A percentile compares a stretch with the other conserved stretches of the same genome.
Evolutionary conservation across 2,329 filamentous ascomycete species (phyloP).

Genomic region (Fusarium tupiense): DNA sequence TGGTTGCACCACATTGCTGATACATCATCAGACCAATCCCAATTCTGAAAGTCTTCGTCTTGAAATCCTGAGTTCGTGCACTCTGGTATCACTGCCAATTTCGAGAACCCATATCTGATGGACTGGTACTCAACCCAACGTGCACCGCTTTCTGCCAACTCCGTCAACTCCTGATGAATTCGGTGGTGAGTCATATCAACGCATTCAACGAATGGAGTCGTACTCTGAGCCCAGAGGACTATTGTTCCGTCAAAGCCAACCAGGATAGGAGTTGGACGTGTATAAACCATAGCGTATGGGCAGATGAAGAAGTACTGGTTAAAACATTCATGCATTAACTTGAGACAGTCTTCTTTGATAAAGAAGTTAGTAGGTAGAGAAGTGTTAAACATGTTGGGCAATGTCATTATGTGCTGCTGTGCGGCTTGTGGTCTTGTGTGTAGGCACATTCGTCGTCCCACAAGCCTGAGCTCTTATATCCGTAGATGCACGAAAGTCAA

Average conservation of each 20-base stretch:
- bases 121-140: slow-evolving; percentile 9
- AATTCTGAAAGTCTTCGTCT: neutral
- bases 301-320: neutral
- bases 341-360: neutral
- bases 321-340: neutral
- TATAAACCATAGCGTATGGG: neutral
- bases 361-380: neutral
- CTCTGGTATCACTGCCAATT: neutral
- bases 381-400: neutral
- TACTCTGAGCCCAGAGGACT: slow-evolving; percentile 13
- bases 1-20: neutral
- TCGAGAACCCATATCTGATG: slow-evolving; percentile 6
- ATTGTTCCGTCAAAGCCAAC: neutral
- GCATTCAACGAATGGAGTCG: neutral
- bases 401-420: neutral
- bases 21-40: neutral
- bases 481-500: neutral
- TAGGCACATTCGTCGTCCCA: neutral
- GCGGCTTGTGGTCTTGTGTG: neutral
- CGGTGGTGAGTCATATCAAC: slow-evolving; percentile 12
- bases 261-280: slow-evolving; percentile 4
- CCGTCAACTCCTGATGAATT: neutral
- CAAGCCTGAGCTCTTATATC: neutral
- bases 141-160: slow-evolving; percentile 22
- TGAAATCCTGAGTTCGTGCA: neutral